Conservation (phyloP, 352 stramenopile genomes). For the Phytophthora litchii region DNA sequence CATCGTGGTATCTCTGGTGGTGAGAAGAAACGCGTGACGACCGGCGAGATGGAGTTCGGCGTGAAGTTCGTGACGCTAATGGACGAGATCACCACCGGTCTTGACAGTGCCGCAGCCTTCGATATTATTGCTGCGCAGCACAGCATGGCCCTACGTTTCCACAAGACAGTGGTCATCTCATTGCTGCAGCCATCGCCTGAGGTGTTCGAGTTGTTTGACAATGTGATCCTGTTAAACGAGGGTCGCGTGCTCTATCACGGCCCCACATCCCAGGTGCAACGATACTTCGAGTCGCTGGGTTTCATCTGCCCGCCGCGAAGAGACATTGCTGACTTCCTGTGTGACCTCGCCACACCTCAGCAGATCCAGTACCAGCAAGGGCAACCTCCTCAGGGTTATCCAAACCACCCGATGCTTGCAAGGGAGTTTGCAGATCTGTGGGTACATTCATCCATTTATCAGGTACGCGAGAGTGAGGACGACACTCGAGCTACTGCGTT, state of each 20-base stretch:
- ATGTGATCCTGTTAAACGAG: conserved; percentile 8
- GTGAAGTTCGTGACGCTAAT: conserved; percentile 53
- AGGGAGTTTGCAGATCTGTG: conserved; percentile 59
- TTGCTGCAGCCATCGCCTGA: conserved; percentile 20
- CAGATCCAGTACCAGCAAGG: conserved; percentile 10
- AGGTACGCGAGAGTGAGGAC: conserved; percentile 23
- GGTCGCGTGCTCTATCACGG: conserved; percentile 13
- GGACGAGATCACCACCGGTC: conserved; percentile 22
- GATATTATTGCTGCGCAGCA: conserved; percentile 19
- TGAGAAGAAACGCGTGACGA: conserved; percentile 84
- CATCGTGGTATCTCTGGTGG: conserved; percentile 67
- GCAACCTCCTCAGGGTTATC: conserved; percentile 1
- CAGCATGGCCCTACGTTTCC: conserved; percentile 10
- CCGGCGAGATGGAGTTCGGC: conserved; percentile 86
- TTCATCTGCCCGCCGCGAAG: conserved; percentile 10
- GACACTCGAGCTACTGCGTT: conserved; percentile 9
- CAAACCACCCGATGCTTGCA: conserved; percentile 26
- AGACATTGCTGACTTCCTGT: conserved; percentile 22
- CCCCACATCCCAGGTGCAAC: conserved; percentile 7
- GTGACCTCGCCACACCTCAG: conserved; percentile 17
- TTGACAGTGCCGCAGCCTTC: conserved; percentile 21
- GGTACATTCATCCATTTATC: conserved; percentile 42
- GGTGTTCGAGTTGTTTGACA: conserved; percentile 18
- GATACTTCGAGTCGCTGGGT: conserved; percentile 17
- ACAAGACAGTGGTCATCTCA: conserved; percentile 21